These are phyloP conservation scores for Thyridium curvatum DNA, from an alignment of 2,329 filamentous ascomycete genomes.

Conservation along the genomic window DNA sequence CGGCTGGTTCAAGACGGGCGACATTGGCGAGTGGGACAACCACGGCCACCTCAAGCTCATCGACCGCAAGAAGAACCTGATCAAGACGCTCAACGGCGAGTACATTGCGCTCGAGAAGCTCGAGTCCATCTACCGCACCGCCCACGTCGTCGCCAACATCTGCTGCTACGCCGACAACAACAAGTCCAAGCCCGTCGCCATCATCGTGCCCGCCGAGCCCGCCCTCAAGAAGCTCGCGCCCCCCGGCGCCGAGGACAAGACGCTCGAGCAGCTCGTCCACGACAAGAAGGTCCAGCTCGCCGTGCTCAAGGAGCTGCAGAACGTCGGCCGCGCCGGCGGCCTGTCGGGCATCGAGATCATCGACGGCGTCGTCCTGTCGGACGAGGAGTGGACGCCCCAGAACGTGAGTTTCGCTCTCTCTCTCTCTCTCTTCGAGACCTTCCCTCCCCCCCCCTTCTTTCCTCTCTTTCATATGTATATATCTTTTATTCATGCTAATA, in stretches of 20 bases:
- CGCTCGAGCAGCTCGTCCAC: constrained; percentile 61
- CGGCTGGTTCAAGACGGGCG: constrained; percentile 84
- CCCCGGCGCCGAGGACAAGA: constrained; percentile 39
- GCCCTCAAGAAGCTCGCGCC: constrained; percentile 47
- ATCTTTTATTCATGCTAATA: no score
- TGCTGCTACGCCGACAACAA: constrained; percentile 47
- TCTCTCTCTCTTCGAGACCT: no score
- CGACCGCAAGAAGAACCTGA: constrained; percentile 84
- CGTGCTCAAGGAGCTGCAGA: constrained; percentile 61
- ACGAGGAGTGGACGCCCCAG: constrained; percentile 71
- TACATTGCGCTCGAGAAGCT: constrained; percentile 78
- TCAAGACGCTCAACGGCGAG: constrained; percentile 77
- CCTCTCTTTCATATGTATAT: no score
- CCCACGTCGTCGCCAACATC: constrained; percentile 46
- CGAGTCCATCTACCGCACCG: constrained; percentile 46
- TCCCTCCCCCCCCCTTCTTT: no score
- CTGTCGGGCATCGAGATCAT: constrained; percentile 64
- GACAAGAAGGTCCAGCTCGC: constrained; percentile 56
- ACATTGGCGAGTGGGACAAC: constrained; percentile 72
- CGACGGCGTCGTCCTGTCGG: constrained; percentile 62
- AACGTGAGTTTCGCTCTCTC: constrained; percentile 48
- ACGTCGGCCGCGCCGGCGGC: constrained; percentile 53
- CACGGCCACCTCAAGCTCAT: constrained; percentile 69
- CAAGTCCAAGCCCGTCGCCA: constrained; percentile 47
- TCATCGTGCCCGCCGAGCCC: constrained; percentile 50